These are phyloP conservation scores for Hortiboletus flavorubellus DNA, from an alignment of 768 basidiomycete species.

Conservation along the genomic window DNA sequence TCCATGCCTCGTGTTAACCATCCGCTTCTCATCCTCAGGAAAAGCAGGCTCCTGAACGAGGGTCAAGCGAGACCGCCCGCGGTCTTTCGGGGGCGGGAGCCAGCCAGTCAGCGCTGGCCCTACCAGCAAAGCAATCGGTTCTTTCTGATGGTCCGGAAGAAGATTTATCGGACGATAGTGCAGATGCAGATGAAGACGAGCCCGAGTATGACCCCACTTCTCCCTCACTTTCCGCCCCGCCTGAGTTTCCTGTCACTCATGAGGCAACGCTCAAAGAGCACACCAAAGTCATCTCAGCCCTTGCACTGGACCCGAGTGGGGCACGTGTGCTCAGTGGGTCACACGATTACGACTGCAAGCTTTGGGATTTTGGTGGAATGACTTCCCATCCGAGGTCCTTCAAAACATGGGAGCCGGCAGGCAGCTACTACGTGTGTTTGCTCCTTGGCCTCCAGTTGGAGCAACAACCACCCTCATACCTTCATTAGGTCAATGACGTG, in stretches of 20 bases:
- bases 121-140: not conserved
- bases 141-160: slow-evolving; percentile 17
- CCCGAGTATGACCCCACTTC: slow-evolving; percentile 55
- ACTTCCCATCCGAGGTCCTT: slow-evolving; percentile 86
- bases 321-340: slow-evolving; percentile 89
- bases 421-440: slow-evolving; percentile 76
- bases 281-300: slow-evolving; percentile 89
- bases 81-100: slow-evolving; percentile 21
- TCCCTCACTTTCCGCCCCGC: slow-evolving; percentile 37
- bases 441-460: not conserved
- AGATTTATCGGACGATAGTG: slow-evolving; percentile 25
- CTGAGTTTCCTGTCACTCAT: slow-evolving; percentile 82
- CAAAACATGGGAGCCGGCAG: slow-evolving; percentile 94
- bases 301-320: slow-evolving; percentile 91
- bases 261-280: slow-evolving; percentile 94
- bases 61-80: slow-evolving; percentile 9
- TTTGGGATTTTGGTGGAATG: slow-evolving; percentile 99
- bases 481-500: slow-evolving; percentile 76
- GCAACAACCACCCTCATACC: not conserved
- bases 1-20: slow-evolving; percentile 23
- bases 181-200: slow-evolving; percentile 19
- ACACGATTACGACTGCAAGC: slow-evolving; percentile 96
- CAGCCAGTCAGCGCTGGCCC: slow-evolving; percentile 13
- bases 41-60: slow-evolving; percentile 14
- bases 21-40: slow-evolving; percentile 10